These are phyloP conservation scores for Podospora tetraspora DNA, from an alignment of 495 filamentous ascomycete genomes.

Conservation along the genomic window DNA sequence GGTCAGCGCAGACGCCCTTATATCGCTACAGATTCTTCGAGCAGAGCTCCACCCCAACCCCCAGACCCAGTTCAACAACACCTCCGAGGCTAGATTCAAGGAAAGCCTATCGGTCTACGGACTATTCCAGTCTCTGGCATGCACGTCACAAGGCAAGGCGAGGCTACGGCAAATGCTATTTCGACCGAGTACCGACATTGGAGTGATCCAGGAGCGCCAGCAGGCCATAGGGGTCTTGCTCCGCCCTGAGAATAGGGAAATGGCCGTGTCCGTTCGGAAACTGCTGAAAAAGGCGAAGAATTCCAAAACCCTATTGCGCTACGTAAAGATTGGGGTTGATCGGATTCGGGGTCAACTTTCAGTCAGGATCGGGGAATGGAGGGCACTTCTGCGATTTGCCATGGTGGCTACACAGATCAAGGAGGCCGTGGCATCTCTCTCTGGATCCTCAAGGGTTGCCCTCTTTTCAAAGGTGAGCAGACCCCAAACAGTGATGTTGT, in stretches of 20 bases:
- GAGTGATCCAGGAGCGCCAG: slow-evolving; percentile 69
- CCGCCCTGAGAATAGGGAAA: slow-evolving; percentile 59
- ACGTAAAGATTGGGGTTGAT: slow-evolving; percentile 71
- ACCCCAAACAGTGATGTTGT: neutral
- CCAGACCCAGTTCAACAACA: slow-evolving; percentile 71
- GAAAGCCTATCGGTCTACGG: slow-evolving; percentile 89
- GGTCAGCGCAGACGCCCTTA: slow-evolving; percentile 71
- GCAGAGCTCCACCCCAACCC: slow-evolving; percentile 80
- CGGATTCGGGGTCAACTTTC: slow-evolving; percentile 51
- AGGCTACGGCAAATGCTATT: slow-evolving; percentile 79
- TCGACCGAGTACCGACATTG: slow-evolving; percentile 64
- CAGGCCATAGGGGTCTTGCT: slow-evolving; percentile 63
- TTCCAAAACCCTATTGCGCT: slow-evolving; percentile 62
- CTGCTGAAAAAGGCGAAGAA: slow-evolving; percentile 73
- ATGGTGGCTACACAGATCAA: slow-evolving; percentile 61
- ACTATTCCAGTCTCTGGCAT: slow-evolving; percentile 70
- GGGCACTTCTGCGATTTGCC: slow-evolving; percentile 49
- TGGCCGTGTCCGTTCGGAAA: slow-evolving; percentile 53
- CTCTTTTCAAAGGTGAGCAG: slow-evolving; percentile 55
- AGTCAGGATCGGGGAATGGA: slow-evolving; percentile 67
- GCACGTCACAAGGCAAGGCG: slow-evolving; percentile 73
- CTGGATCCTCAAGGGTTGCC: slow-evolving; percentile 47
- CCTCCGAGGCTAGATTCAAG: slow-evolving; percentile 64
- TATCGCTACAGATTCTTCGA: slow-evolving; percentile 80
- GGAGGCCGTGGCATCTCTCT: slow-evolving; percentile 58